Percentiles rank a stretch among this genome's conserved stretches.
Conservation (phyloP, 306 rosid genomes). For the Lathyrus oleraceus region DNA sequence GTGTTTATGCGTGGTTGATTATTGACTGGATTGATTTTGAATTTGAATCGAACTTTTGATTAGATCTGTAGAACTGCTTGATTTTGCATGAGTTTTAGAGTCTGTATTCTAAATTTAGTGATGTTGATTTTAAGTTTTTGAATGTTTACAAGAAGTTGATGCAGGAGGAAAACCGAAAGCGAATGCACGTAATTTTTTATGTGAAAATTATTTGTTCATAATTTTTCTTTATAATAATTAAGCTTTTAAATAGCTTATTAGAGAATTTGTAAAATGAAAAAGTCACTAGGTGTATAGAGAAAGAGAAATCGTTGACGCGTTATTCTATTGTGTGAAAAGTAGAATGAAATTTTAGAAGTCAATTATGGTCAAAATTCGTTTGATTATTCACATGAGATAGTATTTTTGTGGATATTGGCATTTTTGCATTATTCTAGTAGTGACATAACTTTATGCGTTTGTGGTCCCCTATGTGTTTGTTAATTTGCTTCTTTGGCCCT, state of each 20-base stretch:
- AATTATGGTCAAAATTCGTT: constrained; percentile 24
- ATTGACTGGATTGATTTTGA: neutral
- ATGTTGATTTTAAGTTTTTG: neutral
- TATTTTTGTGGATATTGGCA: constrained; percentile 31
- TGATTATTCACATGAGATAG: constrained; percentile 1
- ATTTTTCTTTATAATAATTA: neutral
- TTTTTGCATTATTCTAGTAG: neutral
- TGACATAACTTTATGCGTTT: constrained; percentile 20
- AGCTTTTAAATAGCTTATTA: neutral
- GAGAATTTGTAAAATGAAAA: neutral
- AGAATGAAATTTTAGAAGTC: neutral
- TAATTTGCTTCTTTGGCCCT: constrained; percentile 27
- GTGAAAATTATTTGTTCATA: neutral
- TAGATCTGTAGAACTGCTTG: constrained; percentile 27
- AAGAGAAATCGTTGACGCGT: neutral
- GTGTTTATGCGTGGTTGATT: neutral
- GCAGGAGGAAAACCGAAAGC: neutral
- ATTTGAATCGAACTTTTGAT: neutral
- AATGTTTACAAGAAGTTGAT: neutral
- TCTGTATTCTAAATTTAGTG: neutral
- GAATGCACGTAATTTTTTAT: neutral
- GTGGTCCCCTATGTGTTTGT: constrained; percentile 45
- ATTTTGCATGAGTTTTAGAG: constrained; percentile 1
- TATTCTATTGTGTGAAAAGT: neutral
- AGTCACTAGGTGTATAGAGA: neutral